These are phyloP conservation scores for Fagopyrum esculentum DNA, from an alignment of 148 eudicot genomes.

Conservation along the genomic window DNA sequence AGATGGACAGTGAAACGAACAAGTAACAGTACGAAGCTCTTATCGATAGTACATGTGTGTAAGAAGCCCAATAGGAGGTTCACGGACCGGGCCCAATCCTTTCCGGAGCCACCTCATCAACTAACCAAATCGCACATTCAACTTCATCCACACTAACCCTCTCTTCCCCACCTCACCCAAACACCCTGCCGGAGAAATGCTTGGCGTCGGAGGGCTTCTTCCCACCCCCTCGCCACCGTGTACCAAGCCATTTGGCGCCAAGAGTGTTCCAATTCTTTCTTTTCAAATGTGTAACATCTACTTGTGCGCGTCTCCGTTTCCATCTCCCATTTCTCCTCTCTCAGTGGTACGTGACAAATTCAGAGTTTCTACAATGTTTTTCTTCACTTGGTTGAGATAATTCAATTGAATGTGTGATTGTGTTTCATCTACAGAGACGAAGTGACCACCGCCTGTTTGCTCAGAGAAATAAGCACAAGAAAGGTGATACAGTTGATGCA, in stretches of 20 bases:
- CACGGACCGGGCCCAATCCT: no score
- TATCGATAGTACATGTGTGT: no score
- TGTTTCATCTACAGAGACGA: constrained; percentile 24
- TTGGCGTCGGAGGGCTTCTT: no score
- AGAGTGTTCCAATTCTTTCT: not conserved
- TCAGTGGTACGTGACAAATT: not conserved
- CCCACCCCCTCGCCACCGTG: no score
- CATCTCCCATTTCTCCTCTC: not conserved
- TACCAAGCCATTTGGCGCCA: not conserved
- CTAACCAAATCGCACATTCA: no score
- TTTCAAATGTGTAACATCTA: constrained; percentile 1
- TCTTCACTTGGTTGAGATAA: not conserved
- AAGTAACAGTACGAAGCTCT: no score
- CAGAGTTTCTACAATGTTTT: not conserved
- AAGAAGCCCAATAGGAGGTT: no score
- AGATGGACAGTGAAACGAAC: no score
- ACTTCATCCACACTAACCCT: no score
- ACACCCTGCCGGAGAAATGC: no score
- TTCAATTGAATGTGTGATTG: not conserved
- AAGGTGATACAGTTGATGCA: constrained; percentile 19
- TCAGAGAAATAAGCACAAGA: constrained; percentile 25
- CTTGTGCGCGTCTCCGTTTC: not conserved
- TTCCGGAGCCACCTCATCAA: no score
- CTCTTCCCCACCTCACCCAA: no score
- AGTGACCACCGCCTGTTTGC: constrained; percentile 35